Base-by-base conservation (phyloP, 345 rosid genomes). In the Passiflora organensis region DNA sequence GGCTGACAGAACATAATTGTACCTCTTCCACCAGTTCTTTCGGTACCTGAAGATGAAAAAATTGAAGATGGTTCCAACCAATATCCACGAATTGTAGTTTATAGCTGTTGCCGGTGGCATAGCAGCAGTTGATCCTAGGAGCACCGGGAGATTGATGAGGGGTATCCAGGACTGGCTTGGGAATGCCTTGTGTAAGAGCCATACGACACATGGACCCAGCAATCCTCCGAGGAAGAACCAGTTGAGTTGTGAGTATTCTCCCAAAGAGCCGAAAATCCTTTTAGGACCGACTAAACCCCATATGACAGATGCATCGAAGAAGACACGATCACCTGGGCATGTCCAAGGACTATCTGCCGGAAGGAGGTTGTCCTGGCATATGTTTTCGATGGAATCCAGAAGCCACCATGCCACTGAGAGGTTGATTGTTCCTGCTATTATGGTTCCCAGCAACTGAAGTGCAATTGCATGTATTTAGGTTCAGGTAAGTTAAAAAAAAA, bases 1-100 rank as follows among this genome's bases (percentile, higher is more conserved):
- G 0, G 82, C 82, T 2, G 82, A 74, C 0, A 78, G 55, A 13
- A 78, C 65, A 43, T 78, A 77, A 47, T 77, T 77, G 52, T 73
- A 77, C 55, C 71, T 73, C 55, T 64, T 67, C 79, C 82, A 78
- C 82, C 63, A 58, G 17, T 17, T 38, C 43, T 60, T 60, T 6
- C 56, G 13, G n/a, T 60, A 60, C 49, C 65, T 50, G 43, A 60
- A 60, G 10, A 60, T 11, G 13, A 60, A 60, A 14, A 50, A 50
- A 21, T 61, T 61, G 42, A 61, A 61, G 42, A 61, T 32, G 8
- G 42, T 43, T 5, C 65, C 65, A 0, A 61, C 43, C 48, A 61
- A 13, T 16, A 61, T 51, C 65, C 65, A 61, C 4, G 51, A 51
- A 10, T 42, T 61, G 57, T 25, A 61, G 65, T 61, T 61, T 2